Base-by-base conservation (phyloP, 192 early-diverging fungal species). In the Linnemannia schmuckeri region DNA sequence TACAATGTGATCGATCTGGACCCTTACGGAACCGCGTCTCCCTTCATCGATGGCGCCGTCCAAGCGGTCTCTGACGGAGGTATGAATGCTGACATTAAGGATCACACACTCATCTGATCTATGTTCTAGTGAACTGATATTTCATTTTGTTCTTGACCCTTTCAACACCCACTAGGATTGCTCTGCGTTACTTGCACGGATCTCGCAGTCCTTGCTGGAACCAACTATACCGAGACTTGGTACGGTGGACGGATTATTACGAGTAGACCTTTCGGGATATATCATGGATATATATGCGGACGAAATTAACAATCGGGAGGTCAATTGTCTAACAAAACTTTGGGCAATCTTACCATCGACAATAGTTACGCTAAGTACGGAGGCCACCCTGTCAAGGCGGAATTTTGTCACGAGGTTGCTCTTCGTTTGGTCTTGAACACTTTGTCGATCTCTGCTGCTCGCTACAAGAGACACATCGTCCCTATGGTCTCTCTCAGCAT, bases 171-270 rank as follows among this genome's bases (percentile, higher is more conserved):
- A 41, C 40, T 78, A 93, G 96, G 96, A 4, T 89, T 99, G 24
- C 91, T 99, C 41, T 99, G 98, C 84, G 94, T 99, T 9, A 99
- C 99, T 4, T 99, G 98, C 89, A 99, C 99, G 3, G 99, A 99
- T 93, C 89, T 99, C 89, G 97, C 97, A 10, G 93, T 98, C 27
- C 92, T 99, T 22, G 96, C 97, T 80, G 97, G 97, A 70, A 94
- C 88, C 90, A 99, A 93, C 88, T 92, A 96, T 89, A 96, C 91
- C 72, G 98, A 95, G 89, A 93, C 94, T 76, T 96, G 94, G 90
- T 90, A 88, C 74, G 77, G 22, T 35, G 8, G 30, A 35, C 0
- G 37, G 15, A 15, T 15, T 30, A 66, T 33, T 66, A 3, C 12
- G 22, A 44, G 74, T 22, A 17, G 49, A 63, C 20, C 22, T 52